Base-by-base conservation (phyloP, 2,329 filamentous ascomycete species). In the Arthrinium phaeospermum region DNA sequence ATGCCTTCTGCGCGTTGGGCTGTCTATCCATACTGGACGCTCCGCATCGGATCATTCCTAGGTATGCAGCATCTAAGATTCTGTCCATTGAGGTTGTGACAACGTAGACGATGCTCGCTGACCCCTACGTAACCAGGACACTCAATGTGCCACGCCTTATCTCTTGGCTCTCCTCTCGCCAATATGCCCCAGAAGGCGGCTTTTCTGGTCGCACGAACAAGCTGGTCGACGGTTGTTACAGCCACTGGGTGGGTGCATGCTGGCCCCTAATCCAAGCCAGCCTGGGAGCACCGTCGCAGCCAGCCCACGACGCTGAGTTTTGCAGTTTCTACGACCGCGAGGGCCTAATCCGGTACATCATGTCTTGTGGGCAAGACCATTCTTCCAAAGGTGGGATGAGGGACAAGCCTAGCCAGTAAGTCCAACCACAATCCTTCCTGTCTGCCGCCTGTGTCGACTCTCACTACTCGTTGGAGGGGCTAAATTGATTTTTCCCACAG, bases 181-280 rank as follows among this genome's bases (percentile, higher is more conserved):
- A 99, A 82, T 93, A 96, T 81, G 91, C 91, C 44, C 96, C 96
- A 4, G 96, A 98, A 82, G 95, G 95, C 75, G 96, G 96, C 47
- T 95, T 98, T 80, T 93, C 94, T 53, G 96, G 96, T 74, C 92
- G 96, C 77, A 98, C 96, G 41, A 98, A 98, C 87, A 99, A 99
- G 85, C 88, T 99, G 45, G 96, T 98, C 45, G 96, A 99, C 82
- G 96, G 96, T 67, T 99, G 96, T 84, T 99, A 99, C 85, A 97
- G 94, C 81, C 96, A 98, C 83, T 99, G 96, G 96, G 93, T 98
- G 46, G 96, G 96, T 71, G 93, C 93, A 71, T 98, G 95, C 85
- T 99, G 95, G 94, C 92, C 96, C 67, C 84, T 99, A 75, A 87
- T 98, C 76, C 93, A 98, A 85, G 94, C 94, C 72, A 92, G 92